Evolutionary conservation across 176 grass and related monocot species (phyloP).

Genomic region (Zoysia japonica): DNA sequence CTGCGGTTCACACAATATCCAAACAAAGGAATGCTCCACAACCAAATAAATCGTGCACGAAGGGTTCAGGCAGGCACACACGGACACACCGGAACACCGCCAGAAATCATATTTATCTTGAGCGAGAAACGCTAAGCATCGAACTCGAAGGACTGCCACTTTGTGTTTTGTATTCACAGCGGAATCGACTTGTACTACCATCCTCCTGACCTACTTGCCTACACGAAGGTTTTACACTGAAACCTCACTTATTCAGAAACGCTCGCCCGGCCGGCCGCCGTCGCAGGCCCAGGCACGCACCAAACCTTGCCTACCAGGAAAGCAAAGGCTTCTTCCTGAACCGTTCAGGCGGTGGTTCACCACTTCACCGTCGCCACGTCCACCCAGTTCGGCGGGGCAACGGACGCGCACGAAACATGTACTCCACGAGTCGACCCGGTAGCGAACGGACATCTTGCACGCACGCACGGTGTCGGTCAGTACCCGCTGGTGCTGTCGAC

Average conservation of each 20-base stretch:
- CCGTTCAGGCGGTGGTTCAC: neutral
- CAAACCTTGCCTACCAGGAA: neutral
- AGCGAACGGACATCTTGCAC: neutral
- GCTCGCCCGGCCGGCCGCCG: neutral
- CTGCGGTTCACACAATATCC: too few species aligned
- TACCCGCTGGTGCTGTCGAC: conserved; percentile 32
- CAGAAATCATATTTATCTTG: too few species aligned
- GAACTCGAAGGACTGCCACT: neutral
- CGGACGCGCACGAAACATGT: neutral
- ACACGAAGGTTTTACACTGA: neutral
- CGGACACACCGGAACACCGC: too few species aligned
- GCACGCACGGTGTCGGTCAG: neutral
- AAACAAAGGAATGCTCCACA: too few species aligned
- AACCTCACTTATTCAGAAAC: neutral
- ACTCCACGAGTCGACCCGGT: neutral
- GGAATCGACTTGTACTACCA: neutral
- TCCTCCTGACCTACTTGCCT: neutral
- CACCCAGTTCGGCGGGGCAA: conserved; percentile 17
- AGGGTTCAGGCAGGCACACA: too few species aligned
- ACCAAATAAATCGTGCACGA: too few species aligned
- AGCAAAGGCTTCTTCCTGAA: neutral
- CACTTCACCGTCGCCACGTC: neutral
- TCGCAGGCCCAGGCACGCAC: neutral
- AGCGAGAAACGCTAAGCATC: too few species aligned
- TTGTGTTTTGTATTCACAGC: neutral